Percentiles rank a stretch among this genome's conserved stretches.
Evolutionary conservation across 768 basidiomycete species (phyloP).

Genomic region (Russula sp.): DNA sequence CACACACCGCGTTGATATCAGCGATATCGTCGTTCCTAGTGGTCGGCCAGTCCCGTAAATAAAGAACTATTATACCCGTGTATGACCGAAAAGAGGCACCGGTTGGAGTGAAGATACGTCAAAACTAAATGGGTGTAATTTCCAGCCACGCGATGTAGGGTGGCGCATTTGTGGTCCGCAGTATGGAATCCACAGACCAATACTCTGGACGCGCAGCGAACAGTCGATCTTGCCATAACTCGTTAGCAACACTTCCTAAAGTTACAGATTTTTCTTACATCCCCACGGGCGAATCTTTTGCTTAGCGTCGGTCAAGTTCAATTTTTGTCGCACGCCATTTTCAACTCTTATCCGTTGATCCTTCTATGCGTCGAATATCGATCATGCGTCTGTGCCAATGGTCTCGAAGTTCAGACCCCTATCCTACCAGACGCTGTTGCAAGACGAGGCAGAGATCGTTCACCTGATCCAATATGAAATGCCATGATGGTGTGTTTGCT

Average conservation of each 20-base stretch:
- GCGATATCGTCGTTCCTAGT: neutral
- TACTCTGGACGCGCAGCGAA: neutral
- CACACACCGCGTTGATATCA: neutral
- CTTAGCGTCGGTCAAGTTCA: too few species aligned
- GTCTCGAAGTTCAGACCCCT: constrained; percentile 39
- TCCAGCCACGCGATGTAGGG: constrained; percentile 70
- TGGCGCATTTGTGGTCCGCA: neutral
- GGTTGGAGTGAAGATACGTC: too few species aligned
- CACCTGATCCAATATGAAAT: constrained; percentile 57
- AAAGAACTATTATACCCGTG: constrained; percentile 44
- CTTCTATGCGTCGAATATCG: constrained; percentile 34
- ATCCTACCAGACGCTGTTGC: constrained; percentile 43
- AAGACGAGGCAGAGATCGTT: constrained; percentile 48
- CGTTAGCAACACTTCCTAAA: too few species aligned
- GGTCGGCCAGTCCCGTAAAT: neutral
- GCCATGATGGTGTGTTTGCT: constrained; percentile 62
- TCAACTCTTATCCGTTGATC: neutral
- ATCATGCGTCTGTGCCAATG: constrained; percentile 34
- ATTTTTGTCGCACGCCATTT: too few species aligned
- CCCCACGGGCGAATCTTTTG: too few species aligned
- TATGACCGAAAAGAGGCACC: too few species aligned
- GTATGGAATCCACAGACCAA: neutral
- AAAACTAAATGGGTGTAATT: constrained; percentile 61
- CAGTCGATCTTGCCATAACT: too few species aligned
- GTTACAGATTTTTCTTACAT: too few species aligned